Base-by-base conservation (phyloP, 345 rosid species). In the Populus tremula region DNA sequence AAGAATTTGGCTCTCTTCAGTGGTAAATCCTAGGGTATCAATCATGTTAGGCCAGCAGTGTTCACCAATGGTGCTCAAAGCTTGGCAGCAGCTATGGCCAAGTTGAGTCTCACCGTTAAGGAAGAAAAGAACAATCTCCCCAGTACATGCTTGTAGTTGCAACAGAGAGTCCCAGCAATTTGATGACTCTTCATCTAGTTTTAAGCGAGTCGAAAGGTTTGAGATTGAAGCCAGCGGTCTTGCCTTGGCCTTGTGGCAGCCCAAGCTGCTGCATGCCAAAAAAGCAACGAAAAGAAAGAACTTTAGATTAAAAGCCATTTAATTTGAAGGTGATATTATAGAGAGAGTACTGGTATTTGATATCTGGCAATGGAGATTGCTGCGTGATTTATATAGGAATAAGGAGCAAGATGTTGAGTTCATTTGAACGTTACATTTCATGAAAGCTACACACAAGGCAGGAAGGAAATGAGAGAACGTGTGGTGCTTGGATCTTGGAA, bases 131-230 rank as follows among this genome's bases (percentile, higher is more conserved):
- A 90, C 74, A 4, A 94, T 77, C 85, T 91, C 97, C 1, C 93
- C 96, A 0, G 92, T 86, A 67, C 98, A 92, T n/a, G 93, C 82
- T 73, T 92, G 93, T 14, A 92, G 92, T 82, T 90, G 87, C 67
- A 89, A 78, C 83, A 92, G 38, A 23, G 97, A 90, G 72, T 85
- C 94, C 97, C 97, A 92, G 74, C 97, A 94, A 69, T 77, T 78
- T 0, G 88, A 17, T 9, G 93, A 79, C 45, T 84, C 89, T 12
- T 83, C 87, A 18, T 85, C 87, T 64, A 90, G 70, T 59, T 82
- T 89, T 69, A 88, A 76, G 14, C 93, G 72, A 35, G 13, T 27
- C 63, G 85, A 69, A 41, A 6, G 86, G 84, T 45, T 16, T 56
- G 20, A 71, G 67, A 49, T 35, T 35, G 35, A 73, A 67, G 29